Conservation (phyloP, 1,284 basidiomycete genomes). For the Coniferiporia weirii region DNA sequence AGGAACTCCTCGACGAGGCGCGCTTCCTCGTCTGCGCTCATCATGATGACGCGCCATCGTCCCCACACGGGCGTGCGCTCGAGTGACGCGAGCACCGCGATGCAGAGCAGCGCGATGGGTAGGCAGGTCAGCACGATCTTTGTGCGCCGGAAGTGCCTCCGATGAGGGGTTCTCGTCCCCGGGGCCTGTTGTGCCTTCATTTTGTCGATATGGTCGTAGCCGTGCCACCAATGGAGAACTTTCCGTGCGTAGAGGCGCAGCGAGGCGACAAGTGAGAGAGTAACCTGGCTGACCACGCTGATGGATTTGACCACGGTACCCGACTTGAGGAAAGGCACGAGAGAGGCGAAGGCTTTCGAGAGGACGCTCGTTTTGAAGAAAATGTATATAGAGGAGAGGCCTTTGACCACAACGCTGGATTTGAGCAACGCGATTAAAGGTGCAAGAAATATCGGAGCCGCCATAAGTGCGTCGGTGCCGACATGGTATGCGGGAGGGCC, state of each 20-base stretch:
- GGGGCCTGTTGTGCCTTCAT: background rate
- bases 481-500: background rate
- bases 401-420: background rate
- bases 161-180: background rate
- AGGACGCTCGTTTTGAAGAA: constrained; percentile 5
- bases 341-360: background rate
- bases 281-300: background rate
- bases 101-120: constrained; percentile 1
- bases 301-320: constrained; percentile 11
- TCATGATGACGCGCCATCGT: constrained; percentile 13
- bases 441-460: constrained; percentile 14
- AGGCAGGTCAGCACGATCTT: background rate
- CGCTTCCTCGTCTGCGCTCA: constrained; percentile 15
- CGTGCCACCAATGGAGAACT: constrained; percentile 12
- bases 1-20: constrained; percentile 14
- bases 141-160: constrained; percentile 11
- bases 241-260: constrained; percentile 1
- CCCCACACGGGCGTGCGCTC: constrained; percentile 15
- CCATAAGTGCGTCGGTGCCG: background rate
- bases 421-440: constrained; percentile 12
- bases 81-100: constrained; percentile 10
- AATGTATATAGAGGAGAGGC: background rate
- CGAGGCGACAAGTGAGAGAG: constrained; percentile 4
- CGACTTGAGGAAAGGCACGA: constrained; percentile 9
- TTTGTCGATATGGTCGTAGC: background rate